A percentile compares a stretch with the other conserved stretches of the same genome.
Conservation (phyloP, 805 yeast genomes). For the Yarrowia sp. region DNA sequence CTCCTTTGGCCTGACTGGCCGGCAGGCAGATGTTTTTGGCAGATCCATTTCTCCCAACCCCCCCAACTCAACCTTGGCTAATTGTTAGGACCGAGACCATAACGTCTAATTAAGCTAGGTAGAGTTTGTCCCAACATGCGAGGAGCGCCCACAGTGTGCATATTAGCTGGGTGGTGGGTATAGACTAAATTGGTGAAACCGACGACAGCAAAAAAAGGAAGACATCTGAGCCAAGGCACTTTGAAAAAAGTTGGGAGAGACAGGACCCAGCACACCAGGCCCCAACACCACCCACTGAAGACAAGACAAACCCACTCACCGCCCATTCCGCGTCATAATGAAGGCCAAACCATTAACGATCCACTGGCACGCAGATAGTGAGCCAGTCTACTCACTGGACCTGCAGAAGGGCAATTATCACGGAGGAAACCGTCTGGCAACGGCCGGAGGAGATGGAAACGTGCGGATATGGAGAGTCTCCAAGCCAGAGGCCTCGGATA, state of each 20-base stretch:
- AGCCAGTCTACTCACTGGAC: constrained; percentile 42
- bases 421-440: constrained; percentile 53
- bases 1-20: neutral
- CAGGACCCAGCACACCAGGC: neutral
- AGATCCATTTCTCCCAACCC: neutral
- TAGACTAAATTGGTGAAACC: constrained; percentile 23
- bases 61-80: neutral
- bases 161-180: neutral
- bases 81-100: constrained; percentile 14
- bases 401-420: constrained; percentile 37
- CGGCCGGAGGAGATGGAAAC: constrained; percentile 94
- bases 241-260: neutral
- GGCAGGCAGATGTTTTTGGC: neutral
- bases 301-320: neutral
- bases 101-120: constrained; percentile 7
- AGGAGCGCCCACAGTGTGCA: constrained; percentile 5
- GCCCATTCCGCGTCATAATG: constrained; percentile 29
- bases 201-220: constrained; percentile 19
- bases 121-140: constrained; percentile 23
- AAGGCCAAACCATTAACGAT: constrained; percentile 40
- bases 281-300: neutral
- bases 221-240: neutral
- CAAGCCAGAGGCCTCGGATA: constrained; percentile 30
- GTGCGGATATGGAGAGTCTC: constrained; percentile 51
- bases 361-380: constrained; percentile 45